phyloP scores from a whole-genome alignment of 1,284 basidiomycete species.

The Apiotrichum sp. region DNA sequence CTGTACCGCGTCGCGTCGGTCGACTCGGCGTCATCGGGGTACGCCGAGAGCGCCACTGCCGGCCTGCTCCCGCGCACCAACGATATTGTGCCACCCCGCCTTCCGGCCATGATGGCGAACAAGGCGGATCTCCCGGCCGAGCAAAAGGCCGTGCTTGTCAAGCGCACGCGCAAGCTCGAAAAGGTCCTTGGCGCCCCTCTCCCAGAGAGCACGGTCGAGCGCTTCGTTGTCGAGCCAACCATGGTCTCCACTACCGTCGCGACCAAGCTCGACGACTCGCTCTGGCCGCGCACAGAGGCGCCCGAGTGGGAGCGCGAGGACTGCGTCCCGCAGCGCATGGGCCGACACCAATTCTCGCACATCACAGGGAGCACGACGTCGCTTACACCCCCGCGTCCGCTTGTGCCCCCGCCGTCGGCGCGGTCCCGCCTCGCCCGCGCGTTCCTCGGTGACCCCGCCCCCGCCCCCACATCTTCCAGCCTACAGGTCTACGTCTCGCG shows the following conservation, averaged over 20 bases:
- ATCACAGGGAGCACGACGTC: too few species aligned
- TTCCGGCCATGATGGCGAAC: constrained; percentile 38
- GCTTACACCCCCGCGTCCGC: too few species aligned
- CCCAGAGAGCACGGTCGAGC: constrained; percentile 24
- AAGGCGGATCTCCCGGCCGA: constrained; percentile 61
- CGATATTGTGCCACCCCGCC: constrained; percentile 4
- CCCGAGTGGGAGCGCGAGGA: constrained; percentile 30
- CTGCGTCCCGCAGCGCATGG: constrained; percentile 17
- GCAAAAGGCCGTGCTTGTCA: constrained; percentile 64
- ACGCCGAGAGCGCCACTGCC: neutral
- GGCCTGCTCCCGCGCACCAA: constrained; percentile 10
- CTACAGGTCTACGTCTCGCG: constrained; percentile 25
- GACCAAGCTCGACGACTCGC: constrained; percentile 14
- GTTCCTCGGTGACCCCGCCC: neutral
- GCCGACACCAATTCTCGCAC: too few species aligned
- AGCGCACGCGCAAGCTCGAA: constrained; percentile 67
- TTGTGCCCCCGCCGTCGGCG: neutral
- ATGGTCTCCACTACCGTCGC: constrained; percentile 13
- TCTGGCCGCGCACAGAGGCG: constrained; percentile 13
- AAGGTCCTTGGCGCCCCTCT: constrained; percentile 59
- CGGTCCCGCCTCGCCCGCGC: neutral
- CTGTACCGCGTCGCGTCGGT: neutral
- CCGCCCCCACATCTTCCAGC: neutral
- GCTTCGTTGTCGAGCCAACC: constrained; percentile 28
- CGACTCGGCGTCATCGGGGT: neutral